These are phyloP conservation scores for Picochlorum sp. DNA, from an alignment of 139 green algal genomes.

Conservation along the genomic window DNA sequence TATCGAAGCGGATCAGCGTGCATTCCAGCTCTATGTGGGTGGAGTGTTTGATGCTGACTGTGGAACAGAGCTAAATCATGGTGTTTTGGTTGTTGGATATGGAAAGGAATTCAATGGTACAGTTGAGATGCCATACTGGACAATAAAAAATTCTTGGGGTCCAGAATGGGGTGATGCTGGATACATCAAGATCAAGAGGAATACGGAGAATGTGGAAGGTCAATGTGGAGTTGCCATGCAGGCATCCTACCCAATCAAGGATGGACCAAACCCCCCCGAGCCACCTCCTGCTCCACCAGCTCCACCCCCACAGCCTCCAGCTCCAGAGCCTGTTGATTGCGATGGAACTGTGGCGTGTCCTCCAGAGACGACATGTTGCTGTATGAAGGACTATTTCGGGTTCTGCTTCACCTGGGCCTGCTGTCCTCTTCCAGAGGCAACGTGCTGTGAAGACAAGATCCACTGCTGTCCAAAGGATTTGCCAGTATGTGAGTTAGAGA, in stretches of 20 bases:
- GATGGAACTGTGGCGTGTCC: constrained; percentile 55
- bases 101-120: constrained; percentile 28
- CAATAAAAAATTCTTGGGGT: constrained; percentile 97
- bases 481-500: constrained; percentile 75
- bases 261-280: constrained; percentile 51
- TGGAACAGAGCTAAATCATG: constrained; percentile 84
- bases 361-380: constrained; percentile 80
- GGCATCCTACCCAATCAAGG: constrained; percentile 85
- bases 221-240: constrained; percentile 57
- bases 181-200: constrained; percentile 62
- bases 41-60: constrained; percentile 71
- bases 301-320: constrained; percentile 22
- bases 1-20: constrained; percentile 75
- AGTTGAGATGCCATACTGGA: constrained; percentile 63
- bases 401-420: constrained; percentile 83
- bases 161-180: constrained; percentile 76
- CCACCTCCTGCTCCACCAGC: constrained; percentile 14
- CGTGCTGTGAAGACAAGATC: constrained; percentile 83
- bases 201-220: constrained; percentile 29
- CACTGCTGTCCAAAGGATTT: constrained; percentile 88
- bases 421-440: constrained; percentile 81
- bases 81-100: constrained; percentile 92
- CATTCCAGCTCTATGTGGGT: constrained; percentile 85
- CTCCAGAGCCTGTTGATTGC: constrained; percentile 47
- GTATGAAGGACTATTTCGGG: constrained; percentile 48